Evolutionary conservation across 2,329 filamentous ascomycete species (phyloP), one percentile per base, ranked within the genome.

Genomic region (Botrytis sinoallii): DNA sequence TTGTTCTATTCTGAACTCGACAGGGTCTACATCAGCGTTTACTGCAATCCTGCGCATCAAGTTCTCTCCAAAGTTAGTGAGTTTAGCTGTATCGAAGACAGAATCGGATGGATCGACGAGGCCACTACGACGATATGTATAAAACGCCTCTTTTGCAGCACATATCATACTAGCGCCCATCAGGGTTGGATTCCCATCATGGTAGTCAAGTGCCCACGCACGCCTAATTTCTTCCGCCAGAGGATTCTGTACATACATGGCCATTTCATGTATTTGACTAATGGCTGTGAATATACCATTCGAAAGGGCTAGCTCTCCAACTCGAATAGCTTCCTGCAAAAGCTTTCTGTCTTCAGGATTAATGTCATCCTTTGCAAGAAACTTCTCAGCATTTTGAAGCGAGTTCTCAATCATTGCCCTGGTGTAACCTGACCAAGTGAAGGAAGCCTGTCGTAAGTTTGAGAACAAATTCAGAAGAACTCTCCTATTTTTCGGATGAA

Each of bases 361-460:
- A 0, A 92, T 86, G 18, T 86, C 85, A 42, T 88, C 86, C 72
- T 92, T 89, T 2, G 83, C 81, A 20, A 97, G 79, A 78, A 97
- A 97, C 52, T 85, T 85, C 70, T 87, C 85, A 0, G 92, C 91
- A 48, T 89, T 90, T 42, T 92, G 86, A 0, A 96, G 81, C 0
- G 92, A 88, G 42, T 85, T 88, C 3, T 82, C 75, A 4, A 97
- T 88, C 73, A 94, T 89, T 0, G 85, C 83, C 0, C 84, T 82
- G 0, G 89, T 88, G 78, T 92, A 94, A 66, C 94, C 95, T 0
- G 91, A 91, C 83, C 89, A 90, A 81, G 95, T 97, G 79, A 97
- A 97, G 67, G 92, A 93, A 10, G 93, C 91, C 79, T 96, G 92
- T 29, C 93, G 89, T 63, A 97, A 82, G 79, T 98, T 97, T 72